phyloP scores from a whole-genome alignment of 148 eudicot genomes.

The Arbutus unedo region DNA sequence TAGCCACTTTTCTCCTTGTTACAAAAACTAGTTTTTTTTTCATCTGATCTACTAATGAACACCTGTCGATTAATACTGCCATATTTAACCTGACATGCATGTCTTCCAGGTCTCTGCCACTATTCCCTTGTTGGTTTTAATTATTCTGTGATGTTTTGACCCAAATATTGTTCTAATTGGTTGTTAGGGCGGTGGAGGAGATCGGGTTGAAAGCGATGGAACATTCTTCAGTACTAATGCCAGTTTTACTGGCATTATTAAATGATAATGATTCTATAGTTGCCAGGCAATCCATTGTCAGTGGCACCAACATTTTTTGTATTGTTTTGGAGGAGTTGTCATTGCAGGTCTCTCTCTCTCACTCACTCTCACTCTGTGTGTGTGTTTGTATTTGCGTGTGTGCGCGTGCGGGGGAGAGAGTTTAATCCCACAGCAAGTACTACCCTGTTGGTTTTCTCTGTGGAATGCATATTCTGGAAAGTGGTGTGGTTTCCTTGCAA shows the following conservation, averaged over 20 bases:
- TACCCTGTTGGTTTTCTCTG: not conserved
- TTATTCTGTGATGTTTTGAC: not conserved
- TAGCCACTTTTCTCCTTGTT: not conserved
- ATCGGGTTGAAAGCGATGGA: slow-evolving; percentile 58
- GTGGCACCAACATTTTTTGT: slow-evolving; percentile 60
- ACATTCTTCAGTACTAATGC: slow-evolving; percentile 53
- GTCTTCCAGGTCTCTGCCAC: not conserved
- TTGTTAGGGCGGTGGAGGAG: slow-evolving; percentile 67
- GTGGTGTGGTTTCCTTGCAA: not conserved
- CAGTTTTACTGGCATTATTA: slow-evolving; percentile 45
- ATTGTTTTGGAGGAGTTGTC: slow-evolving; percentile 60
- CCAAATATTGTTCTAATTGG: slow-evolving; percentile 4
- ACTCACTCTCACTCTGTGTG: not conserved
- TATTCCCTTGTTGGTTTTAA: not conserved
- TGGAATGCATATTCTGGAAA: not conserved
- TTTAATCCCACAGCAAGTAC: not conserved
- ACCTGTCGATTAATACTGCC: not conserved
- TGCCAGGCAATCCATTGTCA: slow-evolving; percentile 58
- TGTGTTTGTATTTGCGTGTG: not conserved
- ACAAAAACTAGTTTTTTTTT: not conserved
- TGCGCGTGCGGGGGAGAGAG: too few relatives aligned
- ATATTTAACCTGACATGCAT: not conserved
- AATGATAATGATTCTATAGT: slow-evolving; percentile 58
- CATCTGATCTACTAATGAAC: not conserved
- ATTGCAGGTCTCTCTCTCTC: slow-evolving; percentile 56